Evolutionary conservation across 768 basidiomycete species (phyloP).

Genomic region (Suillus brevipes): DNA sequence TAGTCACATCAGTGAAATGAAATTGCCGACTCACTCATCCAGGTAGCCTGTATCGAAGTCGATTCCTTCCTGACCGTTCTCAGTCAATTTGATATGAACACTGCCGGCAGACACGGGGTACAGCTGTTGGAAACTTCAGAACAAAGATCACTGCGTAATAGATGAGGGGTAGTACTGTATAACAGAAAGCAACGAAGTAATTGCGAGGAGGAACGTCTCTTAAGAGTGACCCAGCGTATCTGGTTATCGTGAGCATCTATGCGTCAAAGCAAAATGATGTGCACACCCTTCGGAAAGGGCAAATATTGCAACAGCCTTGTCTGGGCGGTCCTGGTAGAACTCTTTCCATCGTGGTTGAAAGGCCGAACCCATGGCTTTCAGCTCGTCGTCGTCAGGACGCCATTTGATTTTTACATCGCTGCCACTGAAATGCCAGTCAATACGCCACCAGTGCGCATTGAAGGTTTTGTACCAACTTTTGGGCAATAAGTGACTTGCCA

Average conservation of each 20-base stretch:
- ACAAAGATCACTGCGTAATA: neutral
- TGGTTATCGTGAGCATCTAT: neutral
- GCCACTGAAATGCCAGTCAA: conserved; percentile 11
- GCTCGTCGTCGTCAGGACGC: conserved; percentile 23
- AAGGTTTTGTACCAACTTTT: conserved; percentile 42
- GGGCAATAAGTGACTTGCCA: conserved; percentile 48
- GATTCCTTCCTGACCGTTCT: conserved; percentile 40
- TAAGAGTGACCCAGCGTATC: neutral
- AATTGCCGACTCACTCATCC: conserved; percentile 37
- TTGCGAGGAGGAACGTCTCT: conserved; percentile 10
- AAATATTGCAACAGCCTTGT: conserved; percentile 21
- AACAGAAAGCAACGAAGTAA: conserved; percentile 26
- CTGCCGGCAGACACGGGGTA: conserved; percentile 50
- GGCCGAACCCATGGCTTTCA: conserved; percentile 20
- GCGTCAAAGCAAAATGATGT: neutral
- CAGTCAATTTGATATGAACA: conserved; percentile 46
- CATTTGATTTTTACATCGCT: conserved; percentile 23
- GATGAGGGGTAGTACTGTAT: conserved; percentile 26
- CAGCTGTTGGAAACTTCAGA: conserved; percentile 16
- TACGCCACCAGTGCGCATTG: neutral
- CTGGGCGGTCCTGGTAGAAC: conserved; percentile 17
- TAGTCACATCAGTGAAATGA: neutral
- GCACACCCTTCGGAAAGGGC: conserved; percentile 1
- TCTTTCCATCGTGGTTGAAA: conserved; percentile 23
- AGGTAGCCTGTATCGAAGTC: conserved; percentile 50